Evolutionary conservation across 495 filamentous ascomycete genomes (phyloP).

Genomic region (Aspergillus nanangensis): DNA sequence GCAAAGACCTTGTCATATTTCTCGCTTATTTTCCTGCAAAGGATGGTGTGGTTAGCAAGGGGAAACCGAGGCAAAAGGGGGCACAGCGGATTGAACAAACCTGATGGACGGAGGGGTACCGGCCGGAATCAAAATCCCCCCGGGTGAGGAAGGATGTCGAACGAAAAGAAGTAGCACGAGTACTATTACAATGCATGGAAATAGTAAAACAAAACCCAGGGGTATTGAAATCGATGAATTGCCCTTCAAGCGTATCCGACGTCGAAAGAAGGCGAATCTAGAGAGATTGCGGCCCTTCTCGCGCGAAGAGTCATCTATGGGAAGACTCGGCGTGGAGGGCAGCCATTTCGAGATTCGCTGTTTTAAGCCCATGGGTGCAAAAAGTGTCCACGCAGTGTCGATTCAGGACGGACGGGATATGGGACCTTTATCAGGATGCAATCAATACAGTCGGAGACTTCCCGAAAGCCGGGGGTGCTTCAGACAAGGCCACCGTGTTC

Average conservation of each 20-base stretch:
- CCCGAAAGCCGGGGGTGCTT: constrained; percentile 7
- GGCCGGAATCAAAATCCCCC: constrained; percentile 80
- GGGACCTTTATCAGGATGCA: constrained; percentile 19
- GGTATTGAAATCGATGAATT: constrained; percentile 94
- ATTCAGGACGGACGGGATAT: constrained; percentile 16
- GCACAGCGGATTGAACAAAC: constrained; percentile 43
- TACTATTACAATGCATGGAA: constrained; percentile 87
- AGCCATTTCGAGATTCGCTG: constrained; percentile 61
- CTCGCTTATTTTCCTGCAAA: constrained; percentile 87
- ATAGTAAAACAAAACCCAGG: constrained; percentile 85
- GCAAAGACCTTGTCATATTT: constrained; percentile 95
- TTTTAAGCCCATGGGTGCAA: constrained; percentile 56
- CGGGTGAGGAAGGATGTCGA: constrained; percentile 79
- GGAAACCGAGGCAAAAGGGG: not conserved
- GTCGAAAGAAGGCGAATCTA: constrained; percentile 77
- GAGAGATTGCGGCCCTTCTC: constrained; percentile 50
- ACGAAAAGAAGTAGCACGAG: constrained; percentile 88
- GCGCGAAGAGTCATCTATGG: constrained; percentile 53
- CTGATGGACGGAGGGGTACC: constrained; percentile 88
- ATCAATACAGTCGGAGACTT: constrained; percentile 18
- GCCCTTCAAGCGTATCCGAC: constrained; percentile 86
- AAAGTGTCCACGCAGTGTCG: constrained; percentile 19
- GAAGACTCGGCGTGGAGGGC: constrained; percentile 55
- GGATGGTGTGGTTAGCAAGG: constrained; percentile 8
- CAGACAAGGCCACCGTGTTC: not conserved